A percentile compares a stretch with the other conserved stretches of the same genome.
phyloP scores from a whole-genome alignment of 345 rosid species.

The Turritis glabra region DNA sequence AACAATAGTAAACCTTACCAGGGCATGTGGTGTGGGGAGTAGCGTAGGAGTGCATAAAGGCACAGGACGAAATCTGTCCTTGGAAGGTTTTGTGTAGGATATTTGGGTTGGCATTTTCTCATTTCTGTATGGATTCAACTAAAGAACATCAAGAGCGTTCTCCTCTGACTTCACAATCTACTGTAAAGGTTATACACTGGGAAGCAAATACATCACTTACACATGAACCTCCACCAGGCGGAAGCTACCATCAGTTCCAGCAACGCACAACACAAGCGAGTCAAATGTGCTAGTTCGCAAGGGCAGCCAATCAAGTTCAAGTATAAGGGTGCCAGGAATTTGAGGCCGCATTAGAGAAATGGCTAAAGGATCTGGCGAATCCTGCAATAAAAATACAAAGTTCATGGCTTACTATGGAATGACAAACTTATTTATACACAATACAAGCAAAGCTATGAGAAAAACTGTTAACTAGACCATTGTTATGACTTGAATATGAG shows the following conservation, averaged over 20 bases:
- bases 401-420: neutral
- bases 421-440: neutral
- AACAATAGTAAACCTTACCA: constrained; percentile 44
- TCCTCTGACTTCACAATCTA: neutral
- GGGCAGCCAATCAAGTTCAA: constrained; percentile 90
- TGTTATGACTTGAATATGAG: neutral
- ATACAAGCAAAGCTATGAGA: neutral
- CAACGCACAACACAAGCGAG: constrained; percentile 72
- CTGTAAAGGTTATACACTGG: neutral
- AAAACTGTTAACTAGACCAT: neutral
- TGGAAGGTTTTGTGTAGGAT: constrained; percentile 41
- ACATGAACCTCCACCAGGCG: constrained; percentile 74
- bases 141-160: neutral
- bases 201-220: constrained; percentile 47
- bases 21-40: constrained; percentile 78
- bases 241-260: constrained; percentile 91
- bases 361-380: constrained; percentile 81
- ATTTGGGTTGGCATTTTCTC: constrained; percentile 53
- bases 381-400: constrained; percentile 48
- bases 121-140: constrained; percentile 43
- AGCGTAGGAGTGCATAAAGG: constrained; percentile 78
- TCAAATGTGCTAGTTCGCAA: constrained; percentile 63
- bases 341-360: constrained; percentile 84
- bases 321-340: constrained; percentile 80
- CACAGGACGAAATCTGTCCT: constrained; percentile 78